Evolutionary conservation across 805 yeast genomes (phyloP).

Genomic region (Candida mattraensis): DNA sequence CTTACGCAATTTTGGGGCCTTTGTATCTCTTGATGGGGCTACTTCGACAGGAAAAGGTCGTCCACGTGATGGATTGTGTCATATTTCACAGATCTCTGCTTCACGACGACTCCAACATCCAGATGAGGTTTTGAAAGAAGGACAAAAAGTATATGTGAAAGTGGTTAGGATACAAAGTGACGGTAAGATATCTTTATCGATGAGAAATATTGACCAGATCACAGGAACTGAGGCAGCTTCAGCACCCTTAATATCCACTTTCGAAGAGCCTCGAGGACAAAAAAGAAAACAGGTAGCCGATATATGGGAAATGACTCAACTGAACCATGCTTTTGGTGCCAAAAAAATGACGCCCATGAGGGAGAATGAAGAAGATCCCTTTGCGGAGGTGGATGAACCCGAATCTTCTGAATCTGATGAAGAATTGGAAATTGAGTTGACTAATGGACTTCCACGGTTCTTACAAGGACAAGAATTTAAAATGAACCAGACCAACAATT

Average conservation of each 20-base stretch:
- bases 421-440: conserved; percentile 72
- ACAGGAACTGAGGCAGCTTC: conserved; percentile 45
- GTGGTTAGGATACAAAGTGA: conserved; percentile 43
- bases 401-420: conserved; percentile 35
- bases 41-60: conserved; percentile 28
- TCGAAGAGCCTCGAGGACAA: conserved; percentile 22
- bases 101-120: conserved; percentile 54
- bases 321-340: conserved; percentile 43
- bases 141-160: conserved; percentile 66
- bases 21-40: conserved; percentile 62
- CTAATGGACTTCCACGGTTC: conserved; percentile 69
- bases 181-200: conserved; percentile 57
- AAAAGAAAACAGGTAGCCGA: conserved; percentile 78
- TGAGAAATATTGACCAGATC: conserved; percentile 71
- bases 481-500: conserved; percentile 25
- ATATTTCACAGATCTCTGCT: conserved; percentile 63
- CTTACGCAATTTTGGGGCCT: conserved; percentile 74
- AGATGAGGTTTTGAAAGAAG: conserved; percentile 51
- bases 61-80: conserved; percentile 65
- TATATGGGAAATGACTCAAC: conserved; percentile 84
- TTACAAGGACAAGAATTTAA: conserved; percentile 51
- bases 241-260: conserved; percentile 3
- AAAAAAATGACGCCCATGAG: conserved; percentile 15
- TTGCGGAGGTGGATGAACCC: conserved; percentile 29
- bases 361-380: conserved; percentile 31